A percentile compares a stretch with the other conserved stretches of the same genome.
Conservation (phyloP, 345 rosid species). For the Cochlearia excelsa region DNA sequence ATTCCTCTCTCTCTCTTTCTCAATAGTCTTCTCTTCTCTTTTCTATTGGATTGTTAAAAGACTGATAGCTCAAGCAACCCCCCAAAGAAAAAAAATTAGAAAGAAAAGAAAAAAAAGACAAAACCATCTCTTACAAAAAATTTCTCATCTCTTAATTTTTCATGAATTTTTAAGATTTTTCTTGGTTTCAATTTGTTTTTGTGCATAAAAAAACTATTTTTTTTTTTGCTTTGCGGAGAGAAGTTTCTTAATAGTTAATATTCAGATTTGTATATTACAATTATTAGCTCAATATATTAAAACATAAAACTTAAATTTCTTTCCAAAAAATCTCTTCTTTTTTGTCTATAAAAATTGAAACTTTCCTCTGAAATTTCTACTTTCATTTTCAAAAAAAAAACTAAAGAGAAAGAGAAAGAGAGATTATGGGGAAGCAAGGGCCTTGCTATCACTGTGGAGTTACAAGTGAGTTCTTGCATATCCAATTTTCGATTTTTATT, state of each 20-base stretch:
- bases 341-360: conserved; percentile 25
- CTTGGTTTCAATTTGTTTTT: conserved; percentile 40
- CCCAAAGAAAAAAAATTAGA: background rate
- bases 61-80: conserved; percentile 50
- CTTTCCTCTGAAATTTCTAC: conserved; percentile 22
- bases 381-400: background rate
- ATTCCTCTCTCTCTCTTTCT: conserved; percentile 41
- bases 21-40: conserved; percentile 39
- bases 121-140: conserved; percentile 19
- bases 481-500: conserved; percentile 33
- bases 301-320: conserved; percentile 29
- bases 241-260: conserved; percentile 29
- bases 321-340: conserved; percentile 24
- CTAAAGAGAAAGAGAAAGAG: conserved; percentile 31
- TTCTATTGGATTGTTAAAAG: conserved; percentile 53
- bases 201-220: conserved; percentile 29
- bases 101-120: background rate
- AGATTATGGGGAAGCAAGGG: conserved; percentile 87
- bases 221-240: conserved; percentile 35
- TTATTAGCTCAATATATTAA: conserved; percentile 37
- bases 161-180: background rate
- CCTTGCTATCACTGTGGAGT: conserved; percentile 99
- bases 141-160: conserved; percentile 26
- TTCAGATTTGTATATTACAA: conserved; percentile 33
- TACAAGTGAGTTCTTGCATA: conserved; percentile 89